Base-by-base conservation (phyloP, 768 basidiomycete genomes). In the Mrakia frigida region DNA sequence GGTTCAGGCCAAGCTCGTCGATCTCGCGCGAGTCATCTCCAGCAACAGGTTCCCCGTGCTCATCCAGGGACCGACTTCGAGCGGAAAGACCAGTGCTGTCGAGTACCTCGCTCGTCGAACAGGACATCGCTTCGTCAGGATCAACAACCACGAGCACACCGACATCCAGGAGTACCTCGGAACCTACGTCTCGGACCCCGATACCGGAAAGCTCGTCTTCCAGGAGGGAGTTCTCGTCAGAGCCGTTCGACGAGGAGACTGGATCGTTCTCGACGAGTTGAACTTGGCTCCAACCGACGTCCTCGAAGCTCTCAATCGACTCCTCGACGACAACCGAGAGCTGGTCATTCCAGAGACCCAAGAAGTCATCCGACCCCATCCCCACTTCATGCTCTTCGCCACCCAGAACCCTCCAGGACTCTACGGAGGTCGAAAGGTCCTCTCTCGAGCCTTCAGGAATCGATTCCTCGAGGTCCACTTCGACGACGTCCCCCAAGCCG, bases 141-240 rank as follows among this genome's bases (percentile, higher is more conserved):
- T 99, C 87, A 99, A 99, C 85, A 99, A 99, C 81, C 97, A 99
- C 84, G 97, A 99, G 79, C 97, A 98, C 81, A 99, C 97, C 7
- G 97, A 99, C 79, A 97, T 99, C 70, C 97, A 99, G 81, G 97
- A 99, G 82, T 99, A 99, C 81, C 87, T 98, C 65, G 97, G 97
- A 3, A 94, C 94, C 0, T 99, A 99, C 81, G 89, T 95, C 33
- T 95, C 97, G 3, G 94, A 98, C 82, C 89, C 94, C 11, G 82
- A 87, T 21, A 93, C 94, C 0, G 97, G 97, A n/a, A 95, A 93
- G 83, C 87, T 98, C 23, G 89, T 92, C 13, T 98, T 97, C 85
- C 91, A 91, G 80, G 97, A 99, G 82, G 97, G 97, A 13, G 85
- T 99, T 0, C 87, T 99, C 33, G 93, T 98, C 14, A 92, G 91